phyloP scores from a whole-genome alignment of 192 early-diverging fungal species.

The Entomortierella beljakovae region DNA sequence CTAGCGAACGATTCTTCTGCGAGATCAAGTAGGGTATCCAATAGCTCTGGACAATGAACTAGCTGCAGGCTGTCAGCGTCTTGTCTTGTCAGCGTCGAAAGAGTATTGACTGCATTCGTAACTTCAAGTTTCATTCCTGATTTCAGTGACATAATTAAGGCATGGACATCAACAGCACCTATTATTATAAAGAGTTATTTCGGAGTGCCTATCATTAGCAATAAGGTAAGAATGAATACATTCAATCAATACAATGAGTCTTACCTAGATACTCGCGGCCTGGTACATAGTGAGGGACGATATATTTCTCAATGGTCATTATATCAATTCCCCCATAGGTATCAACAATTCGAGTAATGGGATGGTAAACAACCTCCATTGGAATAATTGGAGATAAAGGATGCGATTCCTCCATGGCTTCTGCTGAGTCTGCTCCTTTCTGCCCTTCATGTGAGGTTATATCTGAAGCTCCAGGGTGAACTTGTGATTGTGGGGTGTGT shows the following conservation, averaged over 20 bases:
- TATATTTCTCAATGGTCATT: constrained; percentile 65
- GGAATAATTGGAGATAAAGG: constrained; percentile 4
- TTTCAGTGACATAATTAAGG: constrained; percentile 82
- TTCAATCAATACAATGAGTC: neutral
- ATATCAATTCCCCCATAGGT: constrained; percentile 84
- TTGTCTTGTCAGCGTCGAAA: constrained; percentile 69
- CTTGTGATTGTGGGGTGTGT: constrained; percentile 12
- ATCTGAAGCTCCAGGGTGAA: neutral
- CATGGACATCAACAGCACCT: constrained; percentile 80
- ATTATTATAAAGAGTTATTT: neutral
- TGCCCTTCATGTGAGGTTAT: neutral
- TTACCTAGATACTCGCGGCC: constrained; percentile 63
- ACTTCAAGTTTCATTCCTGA: constrained; percentile 80
- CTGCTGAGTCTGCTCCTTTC: neutral
- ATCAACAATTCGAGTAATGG: constrained; percentile 75
- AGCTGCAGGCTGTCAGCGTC: constrained; percentile 63
- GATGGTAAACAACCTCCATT: constrained; percentile 60
- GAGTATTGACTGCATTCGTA: constrained; percentile 77
- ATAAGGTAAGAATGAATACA: neutral
- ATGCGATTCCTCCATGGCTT: neutral
- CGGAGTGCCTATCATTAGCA: neutral
- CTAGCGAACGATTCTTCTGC: constrained; percentile 52
- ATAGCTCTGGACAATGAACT: constrained; percentile 72
- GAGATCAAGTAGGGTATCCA: constrained; percentile 73
- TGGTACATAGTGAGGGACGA: constrained; percentile 63